Base-by-base conservation (phyloP, 78 protist genomes). In the Guillardia theta region DNA sequence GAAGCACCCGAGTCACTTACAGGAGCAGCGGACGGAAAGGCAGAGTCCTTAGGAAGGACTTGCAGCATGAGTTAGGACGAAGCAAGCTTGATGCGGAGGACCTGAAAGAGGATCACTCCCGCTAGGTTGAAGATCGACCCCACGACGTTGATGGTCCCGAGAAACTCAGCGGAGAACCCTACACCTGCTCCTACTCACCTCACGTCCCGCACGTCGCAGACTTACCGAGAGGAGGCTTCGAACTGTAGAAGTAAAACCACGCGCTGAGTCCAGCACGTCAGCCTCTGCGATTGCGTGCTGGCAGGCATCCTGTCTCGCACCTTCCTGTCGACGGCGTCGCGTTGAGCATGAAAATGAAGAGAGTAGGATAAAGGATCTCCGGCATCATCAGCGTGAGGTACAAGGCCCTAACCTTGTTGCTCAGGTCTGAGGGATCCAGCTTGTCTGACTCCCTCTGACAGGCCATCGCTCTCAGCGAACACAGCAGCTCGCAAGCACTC, bases 121-220 rank as follows among this genome's bases (percentile, higher is more conserved):
- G 80, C 80, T 22, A 64, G 80, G 30, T 15, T 64, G 30, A 22
- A 64, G 37, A 15, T 6, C 37, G 80, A 64, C 58, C 58, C 58
- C 58, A 50, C 90, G 44, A 80, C 53, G 90, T 80, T 80, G 33
- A 80, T 33, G 36, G 90, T 80, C 58, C 90, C 90, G 44, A 80
- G 19, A 9, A 80, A 80, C 45, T 37, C 50, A 2, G 90, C 12
- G 10, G 90, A 80, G 37, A 80, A 80, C 37, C 48, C 53, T n/a
- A 80, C 37, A 27, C 83, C 70, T 50, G 58, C 58, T 15, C 58
- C 58, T 10, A 10, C 58, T 15, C 58, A 15, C 58, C 58, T 50
- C 58, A 50, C 30, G 58, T 50, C 10, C 58, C 30, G 58, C 30
- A 19, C 10, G 58, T 10, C 30, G 58, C 58, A 50, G 10, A 50